Percentiles rank a stretch among this genome's conserved stretches.
Conservation (phyloP, 2,329 filamentous ascomycete species). For the Pseudogymnoascus sp. region DNA sequence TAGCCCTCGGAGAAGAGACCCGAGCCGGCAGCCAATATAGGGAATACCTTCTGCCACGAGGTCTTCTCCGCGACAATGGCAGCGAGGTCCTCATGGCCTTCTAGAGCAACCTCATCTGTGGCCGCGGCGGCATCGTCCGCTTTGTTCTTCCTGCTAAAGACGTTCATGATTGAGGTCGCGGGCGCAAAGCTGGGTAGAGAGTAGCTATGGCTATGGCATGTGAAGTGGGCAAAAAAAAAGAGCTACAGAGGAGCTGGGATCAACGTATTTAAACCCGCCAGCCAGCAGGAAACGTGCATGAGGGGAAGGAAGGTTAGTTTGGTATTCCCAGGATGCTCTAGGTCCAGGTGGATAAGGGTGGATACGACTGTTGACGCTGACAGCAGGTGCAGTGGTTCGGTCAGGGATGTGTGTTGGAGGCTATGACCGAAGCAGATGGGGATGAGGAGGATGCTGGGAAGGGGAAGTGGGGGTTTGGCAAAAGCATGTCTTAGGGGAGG, state of each 20-base stretch:
- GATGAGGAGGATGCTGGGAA: background rate
- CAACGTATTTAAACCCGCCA: background rate
- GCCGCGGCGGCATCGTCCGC: background rate
- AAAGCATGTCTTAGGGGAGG: background rate
- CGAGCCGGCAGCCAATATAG: conserved; percentile 80
- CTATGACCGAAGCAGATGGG: background rate
- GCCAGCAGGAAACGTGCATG: background rate
- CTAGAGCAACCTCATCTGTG: background rate
- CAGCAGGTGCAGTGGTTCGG: background rate
- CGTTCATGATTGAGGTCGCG: conserved; percentile 4
- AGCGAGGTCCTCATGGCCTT: background rate
- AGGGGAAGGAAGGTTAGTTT: background rate
- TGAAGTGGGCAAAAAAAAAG: background rate
- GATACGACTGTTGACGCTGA: background rate
- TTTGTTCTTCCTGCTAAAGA: conserved; percentile 13
- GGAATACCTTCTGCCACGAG: conserved; percentile 30
- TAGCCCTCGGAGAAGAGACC: conserved; percentile 90
- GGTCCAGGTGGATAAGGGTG: background rate
- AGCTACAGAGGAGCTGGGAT: background rate
- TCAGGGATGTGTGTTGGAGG: background rate
- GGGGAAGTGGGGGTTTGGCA: background rate
- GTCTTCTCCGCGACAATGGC: background rate
- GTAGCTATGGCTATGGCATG: background rate
- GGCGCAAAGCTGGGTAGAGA: background rate
- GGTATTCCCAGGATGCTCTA: background rate